phyloP scores from a whole-genome alignment of 164 flowering plant species.

The Annona cherimola region DNA sequence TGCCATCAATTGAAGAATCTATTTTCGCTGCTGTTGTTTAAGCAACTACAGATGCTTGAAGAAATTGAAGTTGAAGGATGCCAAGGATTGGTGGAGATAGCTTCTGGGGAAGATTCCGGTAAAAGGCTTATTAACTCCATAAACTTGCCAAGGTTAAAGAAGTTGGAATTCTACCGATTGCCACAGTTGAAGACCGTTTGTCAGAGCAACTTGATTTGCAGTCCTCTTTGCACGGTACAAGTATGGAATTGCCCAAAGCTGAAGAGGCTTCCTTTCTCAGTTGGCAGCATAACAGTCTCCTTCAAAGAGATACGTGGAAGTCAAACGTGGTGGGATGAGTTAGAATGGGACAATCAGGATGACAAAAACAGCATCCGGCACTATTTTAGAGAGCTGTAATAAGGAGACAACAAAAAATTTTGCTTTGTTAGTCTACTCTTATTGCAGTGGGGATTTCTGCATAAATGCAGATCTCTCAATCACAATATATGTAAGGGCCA shows the following conservation, averaged over 20 bases:
- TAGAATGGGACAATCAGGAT: slow-evolving; percentile 3
- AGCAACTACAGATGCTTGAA: slow-evolving; percentile 2
- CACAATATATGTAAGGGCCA: too few relatives aligned
- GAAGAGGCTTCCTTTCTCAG: not conserved
- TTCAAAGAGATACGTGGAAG: not conserved
- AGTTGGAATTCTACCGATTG: not conserved
- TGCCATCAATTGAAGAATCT: slow-evolving; percentile 1
- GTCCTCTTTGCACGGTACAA: not conserved
- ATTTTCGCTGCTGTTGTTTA: not conserved
- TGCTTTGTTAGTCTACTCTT: too few relatives aligned
- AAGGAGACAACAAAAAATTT: too few relatives aligned
- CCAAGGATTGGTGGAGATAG: slow-evolving; percentile 2
- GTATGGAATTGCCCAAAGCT: not conserved
- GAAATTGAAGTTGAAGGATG: not conserved
- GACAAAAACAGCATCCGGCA: not conserved
- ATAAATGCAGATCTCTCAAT: too few relatives aligned
- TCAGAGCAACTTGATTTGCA: not conserved
- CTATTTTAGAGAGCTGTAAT: not conserved
- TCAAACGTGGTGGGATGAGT: slow-evolving; percentile 1
- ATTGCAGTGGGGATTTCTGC: too few relatives aligned
- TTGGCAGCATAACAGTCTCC: not conserved
- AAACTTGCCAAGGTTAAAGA: not conserved
- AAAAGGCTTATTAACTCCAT: not conserved
- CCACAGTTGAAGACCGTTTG: slow-evolving; percentile 1
- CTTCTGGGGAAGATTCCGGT: not conserved